Percentiles rank a stretch among this genome's conserved stretches.
Evolutionary conservation across 306 rosid genomes (phyloP).

Genomic region (Lathyrus sativus): DNA sequence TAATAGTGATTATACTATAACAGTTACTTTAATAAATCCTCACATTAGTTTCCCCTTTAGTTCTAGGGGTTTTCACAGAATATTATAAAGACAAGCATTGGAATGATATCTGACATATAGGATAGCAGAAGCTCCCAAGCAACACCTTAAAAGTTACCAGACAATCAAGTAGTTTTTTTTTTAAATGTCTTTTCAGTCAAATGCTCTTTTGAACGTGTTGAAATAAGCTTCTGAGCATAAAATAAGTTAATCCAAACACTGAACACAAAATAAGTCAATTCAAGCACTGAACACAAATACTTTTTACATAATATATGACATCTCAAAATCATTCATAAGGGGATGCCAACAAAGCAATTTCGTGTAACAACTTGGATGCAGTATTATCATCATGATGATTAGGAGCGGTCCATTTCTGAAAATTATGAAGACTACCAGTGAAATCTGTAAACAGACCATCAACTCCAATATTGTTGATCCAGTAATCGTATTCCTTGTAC

Average conservation of each 20-base stretch:
- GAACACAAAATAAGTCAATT: background rate
- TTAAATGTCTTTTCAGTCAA: background rate
- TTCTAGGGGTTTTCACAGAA: too few species aligned
- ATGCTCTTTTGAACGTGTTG: constrained; percentile 4
- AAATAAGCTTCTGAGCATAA: background rate
- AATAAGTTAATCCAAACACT: constrained; percentile 1
- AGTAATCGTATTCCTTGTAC: constrained; percentile 65
- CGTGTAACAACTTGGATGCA: constrained; percentile 60
- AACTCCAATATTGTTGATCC: constrained; percentile 77
- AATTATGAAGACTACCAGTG: constrained; percentile 80
- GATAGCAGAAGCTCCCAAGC: background rate
- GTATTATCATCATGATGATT: constrained; percentile 17
- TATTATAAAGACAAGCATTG: constrained; percentile 2
- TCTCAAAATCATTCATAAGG: constrained; percentile 23
- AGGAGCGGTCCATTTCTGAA: constrained; percentile 61
- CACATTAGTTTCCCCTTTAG: too few species aligned
- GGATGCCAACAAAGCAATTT: constrained; percentile 57
- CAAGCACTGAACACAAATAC: background rate
- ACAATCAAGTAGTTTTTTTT: background rate
- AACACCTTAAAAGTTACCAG: too few species aligned
- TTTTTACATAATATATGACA: background rate
- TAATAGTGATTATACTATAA: too few species aligned
- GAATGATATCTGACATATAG: background rate
- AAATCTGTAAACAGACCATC: constrained; percentile 94
- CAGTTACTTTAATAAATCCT: too few species aligned